Conservation (phyloP, 371 early-diverging fungal species). For the Syncephalastrum racemosum region DNA sequence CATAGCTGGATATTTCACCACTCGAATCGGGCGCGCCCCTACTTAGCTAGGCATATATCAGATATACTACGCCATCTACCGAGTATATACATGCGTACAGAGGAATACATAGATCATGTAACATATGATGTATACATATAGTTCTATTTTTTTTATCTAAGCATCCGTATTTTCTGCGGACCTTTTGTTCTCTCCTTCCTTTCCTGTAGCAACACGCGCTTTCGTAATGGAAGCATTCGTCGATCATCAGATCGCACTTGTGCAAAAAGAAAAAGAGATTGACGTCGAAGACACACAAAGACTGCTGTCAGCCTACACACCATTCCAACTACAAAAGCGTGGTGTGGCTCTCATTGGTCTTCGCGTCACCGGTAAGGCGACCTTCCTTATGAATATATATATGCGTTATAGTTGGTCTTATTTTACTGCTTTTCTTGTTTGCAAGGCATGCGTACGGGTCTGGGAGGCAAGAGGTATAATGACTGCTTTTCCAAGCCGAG, state of each 20-base stretch:
- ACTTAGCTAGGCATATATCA: background rate
- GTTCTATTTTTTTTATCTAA: too few species aligned
- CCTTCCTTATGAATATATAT: background rate
- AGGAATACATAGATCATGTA: too few species aligned
- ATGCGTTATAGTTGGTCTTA: background rate
- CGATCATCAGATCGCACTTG: conserved; percentile 55
- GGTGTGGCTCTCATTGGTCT: conserved; percentile 69
- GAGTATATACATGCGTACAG: too few species aligned
- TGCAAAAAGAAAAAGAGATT: conserved; percentile 60
- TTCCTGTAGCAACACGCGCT: too few species aligned
- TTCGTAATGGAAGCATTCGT: conserved; percentile 32
- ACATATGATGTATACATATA: too few species aligned
- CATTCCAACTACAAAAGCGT: conserved; percentile 65
- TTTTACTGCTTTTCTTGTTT: background rate
- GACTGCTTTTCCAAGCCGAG: background rate
- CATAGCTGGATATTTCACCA: conserved; percentile 51
- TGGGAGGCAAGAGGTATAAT: conserved; percentile 71
- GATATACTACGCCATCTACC: too few species aligned
- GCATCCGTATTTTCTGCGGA: too few species aligned
- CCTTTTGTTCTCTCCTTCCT: too few species aligned
- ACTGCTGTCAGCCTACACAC: conserved; percentile 50
- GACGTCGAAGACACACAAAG: conserved; percentile 64
- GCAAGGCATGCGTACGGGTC: conserved; percentile 67
- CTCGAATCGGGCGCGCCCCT: conserved; percentile 22
- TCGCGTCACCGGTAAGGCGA: conserved; percentile 50